Base-by-base conservation (phyloP, 345 rosid species). In the Pseudoturritis turrita region DNA sequence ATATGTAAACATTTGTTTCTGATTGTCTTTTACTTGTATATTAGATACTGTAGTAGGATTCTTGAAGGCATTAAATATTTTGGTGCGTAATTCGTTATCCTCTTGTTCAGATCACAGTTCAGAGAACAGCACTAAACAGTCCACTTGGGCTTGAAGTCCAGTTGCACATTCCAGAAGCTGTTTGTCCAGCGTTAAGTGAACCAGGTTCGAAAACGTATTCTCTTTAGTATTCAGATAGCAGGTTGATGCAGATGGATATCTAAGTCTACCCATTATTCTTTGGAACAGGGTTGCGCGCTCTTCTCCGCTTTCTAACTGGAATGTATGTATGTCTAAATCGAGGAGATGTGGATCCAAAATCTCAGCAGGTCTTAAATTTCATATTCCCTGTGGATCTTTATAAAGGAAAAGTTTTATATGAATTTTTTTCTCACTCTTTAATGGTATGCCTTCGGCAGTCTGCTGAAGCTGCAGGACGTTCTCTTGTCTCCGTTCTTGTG, bases 61-160 rank as follows among this genome's bases (percentile, higher is more conserved):
- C 53, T 73, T 41, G 39, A 10, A 22, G 45, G 72, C 26, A 67
- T 52, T 12, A 46, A 19, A 15, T 73, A 23, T 25, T 67, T 28
- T 53, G 57, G 40, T 73, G 14, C 36, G 25, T 22, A 35, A 17
- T 47, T n/a, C 44, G 31, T 36, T 26, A 61, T 40, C 40, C 72
- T 76, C 55, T 71, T 59, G 65, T 75, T 70, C 87, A 91, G 99
- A 91, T 95, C 79, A 92, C 98, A 60, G 81, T 95, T 65, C 94
- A 95, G 85, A 88, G 99, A 86, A 95, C 97, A 36, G 96, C 94
- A 46, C 82, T 74, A 73, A 95, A 95, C 80, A 77, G 83, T 71
- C 96, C 99, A 18, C 93, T 95, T 31, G 99, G 98, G 44, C 97
- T 95, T 77, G 99, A 92, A 89, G 99, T 91, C 77, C 98, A 95